phyloP scores from a whole-genome alignment of 108 stramenopile species.

The Stephanodiscus minutulus region DNA sequence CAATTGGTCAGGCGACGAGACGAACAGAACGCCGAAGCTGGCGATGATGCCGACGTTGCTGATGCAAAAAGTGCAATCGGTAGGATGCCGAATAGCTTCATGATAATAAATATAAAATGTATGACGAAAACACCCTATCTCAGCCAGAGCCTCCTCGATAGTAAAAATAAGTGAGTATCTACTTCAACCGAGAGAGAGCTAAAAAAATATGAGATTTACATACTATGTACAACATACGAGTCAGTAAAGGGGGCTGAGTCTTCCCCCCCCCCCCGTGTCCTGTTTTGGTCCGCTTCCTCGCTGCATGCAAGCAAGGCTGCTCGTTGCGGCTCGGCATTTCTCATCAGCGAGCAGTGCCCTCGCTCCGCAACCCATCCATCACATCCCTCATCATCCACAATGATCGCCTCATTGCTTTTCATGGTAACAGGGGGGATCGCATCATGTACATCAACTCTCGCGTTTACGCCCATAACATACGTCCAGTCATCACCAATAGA shows the following conservation, averaged over 20 bases:
- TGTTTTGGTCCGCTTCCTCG: too few species aligned
- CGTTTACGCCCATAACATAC: not conserved
- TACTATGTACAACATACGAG: too few species aligned
- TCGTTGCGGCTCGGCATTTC: too few species aligned
- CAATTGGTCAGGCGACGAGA: not conserved
- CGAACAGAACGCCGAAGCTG: constrained; percentile 11
- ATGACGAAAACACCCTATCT: constrained; percentile 11
- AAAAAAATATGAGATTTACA: too few species aligned
- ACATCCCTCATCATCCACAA: not conserved
- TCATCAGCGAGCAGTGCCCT: too few species aligned
- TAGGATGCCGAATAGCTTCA: constrained; percentile 12
- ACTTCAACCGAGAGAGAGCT: too few species aligned
- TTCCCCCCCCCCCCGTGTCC: not conserved
- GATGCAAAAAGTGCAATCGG: constrained; percentile 5
- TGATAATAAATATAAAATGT: not conserved
- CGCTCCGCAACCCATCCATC: not conserved
- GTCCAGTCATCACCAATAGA: not conserved
- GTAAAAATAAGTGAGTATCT: too few species aligned
- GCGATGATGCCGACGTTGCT: not conserved
- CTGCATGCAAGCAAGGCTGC: too few species aligned
- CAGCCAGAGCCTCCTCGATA: too few species aligned
- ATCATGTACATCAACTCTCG: not conserved
- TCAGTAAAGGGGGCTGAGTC: not conserved
- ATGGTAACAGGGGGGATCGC: not conserved
- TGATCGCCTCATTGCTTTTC: constrained; percentile 1